Conservation (phyloP, 1,139 yeast genomes). For the Zygoascus hellenicus region DNA sequence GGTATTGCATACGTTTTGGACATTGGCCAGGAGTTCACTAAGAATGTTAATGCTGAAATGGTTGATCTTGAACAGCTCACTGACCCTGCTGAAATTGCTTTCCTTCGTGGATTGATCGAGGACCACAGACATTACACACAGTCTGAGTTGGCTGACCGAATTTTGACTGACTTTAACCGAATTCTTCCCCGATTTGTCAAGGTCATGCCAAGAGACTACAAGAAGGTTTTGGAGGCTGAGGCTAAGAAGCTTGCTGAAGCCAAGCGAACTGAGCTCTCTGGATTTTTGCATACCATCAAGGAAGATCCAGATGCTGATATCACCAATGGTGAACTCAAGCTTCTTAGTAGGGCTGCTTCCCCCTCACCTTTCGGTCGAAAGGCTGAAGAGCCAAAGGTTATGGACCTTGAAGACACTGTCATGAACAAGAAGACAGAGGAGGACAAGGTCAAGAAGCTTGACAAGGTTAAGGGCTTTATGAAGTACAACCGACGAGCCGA, state of each 20-base stretch:
- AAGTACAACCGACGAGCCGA: constrained; percentile 87
- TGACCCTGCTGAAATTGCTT: constrained; percentile 91
- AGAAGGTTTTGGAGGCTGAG: constrained; percentile 79
- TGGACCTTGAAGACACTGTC: constrained; percentile 86
- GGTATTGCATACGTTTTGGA: constrained; percentile 97
- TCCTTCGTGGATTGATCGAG: constrained; percentile 86
- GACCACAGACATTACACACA: constrained; percentile 94
- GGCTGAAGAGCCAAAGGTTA: constrained; percentile 74
- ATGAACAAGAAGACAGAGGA: constrained; percentile 60
- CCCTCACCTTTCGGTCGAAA: constrained; percentile 16
- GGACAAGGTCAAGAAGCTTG: constrained; percentile 53
- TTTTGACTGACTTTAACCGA: constrained; percentile 81
- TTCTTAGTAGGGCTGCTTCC: constrained; percentile 20
- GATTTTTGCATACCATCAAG: constrained; percentile 58
- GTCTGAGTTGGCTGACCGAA: constrained; percentile 80
- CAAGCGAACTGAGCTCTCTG: constrained; percentile 44
- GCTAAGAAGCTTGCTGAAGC: constrained; percentile 62
- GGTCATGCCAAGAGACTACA: constrained; percentile 89
- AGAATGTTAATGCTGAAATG: constrained; percentile 74
- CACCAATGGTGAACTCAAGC: constrained; percentile 67
- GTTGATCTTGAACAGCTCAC: constrained; percentile 72
- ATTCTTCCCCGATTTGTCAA: constrained; percentile 85
- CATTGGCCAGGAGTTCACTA: constrained; percentile 85
- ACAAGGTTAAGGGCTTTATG: constrained; percentile 86
- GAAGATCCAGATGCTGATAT: constrained; percentile 82